Conservation (phyloP, 1,284 basidiomycete genomes). For the Melampsora larici-populina region DNA sequence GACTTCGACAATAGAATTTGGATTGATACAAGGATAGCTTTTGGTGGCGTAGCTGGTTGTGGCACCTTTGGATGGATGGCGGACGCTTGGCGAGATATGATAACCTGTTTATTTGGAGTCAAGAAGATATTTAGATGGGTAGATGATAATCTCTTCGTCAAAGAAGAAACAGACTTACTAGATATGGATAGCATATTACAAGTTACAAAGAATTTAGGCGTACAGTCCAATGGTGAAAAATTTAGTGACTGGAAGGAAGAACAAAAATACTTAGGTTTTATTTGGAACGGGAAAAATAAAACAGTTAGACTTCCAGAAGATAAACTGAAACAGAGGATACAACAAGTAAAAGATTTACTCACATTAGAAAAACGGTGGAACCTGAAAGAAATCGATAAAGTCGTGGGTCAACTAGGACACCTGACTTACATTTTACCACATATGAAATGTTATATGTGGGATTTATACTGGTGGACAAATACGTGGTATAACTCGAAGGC, state of each 20-base stretch:
- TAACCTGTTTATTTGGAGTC: background rate
- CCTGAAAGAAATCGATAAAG: background rate
- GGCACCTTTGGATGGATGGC: background rate
- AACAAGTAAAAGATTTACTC: background rate
- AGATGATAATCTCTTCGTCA: background rate
- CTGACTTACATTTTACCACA: no score
- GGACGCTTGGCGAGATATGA: background rate
- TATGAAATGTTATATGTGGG: no score
- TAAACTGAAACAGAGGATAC: background rate
- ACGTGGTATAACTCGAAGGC: background rate
- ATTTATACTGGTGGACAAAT: no score
- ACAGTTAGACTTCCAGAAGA: no score
- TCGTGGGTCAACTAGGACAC: no score
- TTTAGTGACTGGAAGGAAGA: background rate
- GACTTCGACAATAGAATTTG: background rate
- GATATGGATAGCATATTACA: background rate
- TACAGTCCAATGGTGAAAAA: background rate
- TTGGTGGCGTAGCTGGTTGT: slow-evolving; percentile 11
- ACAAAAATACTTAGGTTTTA: no score
- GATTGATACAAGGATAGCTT: background rate
- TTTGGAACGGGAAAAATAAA: no score
- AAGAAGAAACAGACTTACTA: background rate
- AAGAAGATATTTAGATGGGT: background rate
- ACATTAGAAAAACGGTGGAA: background rate
- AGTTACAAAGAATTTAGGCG: background rate